These are phyloP conservation scores for Corynespora cassiicola DNA, from an alignment of 2,329 filamentous ascomycete species.

Conservation along the genomic window DNA sequence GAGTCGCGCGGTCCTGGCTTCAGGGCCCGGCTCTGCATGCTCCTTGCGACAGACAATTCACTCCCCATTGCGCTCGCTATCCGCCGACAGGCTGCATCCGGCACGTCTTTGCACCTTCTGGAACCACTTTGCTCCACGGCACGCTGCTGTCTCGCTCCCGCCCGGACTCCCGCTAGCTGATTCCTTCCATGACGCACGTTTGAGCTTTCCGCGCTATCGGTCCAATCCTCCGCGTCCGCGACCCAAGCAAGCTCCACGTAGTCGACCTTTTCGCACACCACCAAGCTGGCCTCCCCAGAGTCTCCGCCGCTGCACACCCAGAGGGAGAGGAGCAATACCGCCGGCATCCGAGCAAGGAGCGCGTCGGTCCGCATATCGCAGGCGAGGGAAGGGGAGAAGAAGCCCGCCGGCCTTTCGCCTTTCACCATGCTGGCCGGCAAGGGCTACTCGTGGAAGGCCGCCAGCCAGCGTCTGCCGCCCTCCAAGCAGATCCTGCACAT, in stretches of 20 bases:
- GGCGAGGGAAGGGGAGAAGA: conserved; percentile 29
- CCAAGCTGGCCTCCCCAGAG: conserved; percentile 37
- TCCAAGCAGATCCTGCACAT: conserved; percentile 69
- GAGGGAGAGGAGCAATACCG: conserved; percentile 33
- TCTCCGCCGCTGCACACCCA: conserved; percentile 35
- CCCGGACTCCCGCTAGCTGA: no score
- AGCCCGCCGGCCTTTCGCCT: conserved; percentile 18
- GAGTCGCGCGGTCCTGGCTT: no score
- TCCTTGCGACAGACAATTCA: conserved; percentile 2
- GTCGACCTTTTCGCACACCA: no score
- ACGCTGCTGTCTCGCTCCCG: no score
- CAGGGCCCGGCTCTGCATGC: neutral
- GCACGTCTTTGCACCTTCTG: no score
- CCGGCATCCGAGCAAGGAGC: conserved; percentile 36
- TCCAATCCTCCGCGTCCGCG: no score
- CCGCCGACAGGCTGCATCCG: neutral
- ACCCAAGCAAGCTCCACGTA: no score
- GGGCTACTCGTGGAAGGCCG: conserved; percentile 89
- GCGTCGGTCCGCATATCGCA: conserved; percentile 40
- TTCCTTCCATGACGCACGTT: conserved; percentile 3
- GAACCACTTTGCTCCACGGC: no score
- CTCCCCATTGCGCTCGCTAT: conserved; percentile 9
- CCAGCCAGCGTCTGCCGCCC: conserved; percentile 78
- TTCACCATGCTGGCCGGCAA: conserved; percentile 84
- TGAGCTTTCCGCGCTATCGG: conserved; percentile 10